Base-by-base conservation (phyloP, 2,329 filamentous ascomycete genomes). In the Aschersonia sp. region DNA sequence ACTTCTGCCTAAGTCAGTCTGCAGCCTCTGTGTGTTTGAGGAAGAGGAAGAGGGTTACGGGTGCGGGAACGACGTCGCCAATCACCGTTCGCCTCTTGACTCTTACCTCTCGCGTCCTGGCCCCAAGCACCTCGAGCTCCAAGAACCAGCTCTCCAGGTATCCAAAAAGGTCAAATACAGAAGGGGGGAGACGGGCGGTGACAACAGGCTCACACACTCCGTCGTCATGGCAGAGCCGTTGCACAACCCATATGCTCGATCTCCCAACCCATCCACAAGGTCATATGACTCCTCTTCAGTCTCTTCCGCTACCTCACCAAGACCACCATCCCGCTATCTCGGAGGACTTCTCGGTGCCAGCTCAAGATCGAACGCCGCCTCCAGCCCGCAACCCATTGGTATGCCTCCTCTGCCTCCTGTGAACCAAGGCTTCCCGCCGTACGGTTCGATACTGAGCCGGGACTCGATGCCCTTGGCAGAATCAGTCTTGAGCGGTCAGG, bases 271-370 rank as follows among this genome's bases (percentile, higher is more conserved):
- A 51, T 79, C 76, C 53, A 74, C 71, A 52, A 70, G 72, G 61
- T 79, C 76, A 54, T 81, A 78, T 70, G 76, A 79, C 63, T 80
- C 77, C 50, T 79, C 77, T 9, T 78, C 77, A 44, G 74, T 78
- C 55, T 79, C 77, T 30, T 79, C 77, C 49, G 72, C 76, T 48
- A 73, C 76, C 31, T 81, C 78, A 22, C 77, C 77, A 45, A 72
- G 71, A 54, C 69, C 71, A 48, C 66, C 72, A 48, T 64, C 70
- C 51, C 70, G 73, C 56, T 76, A 76, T 58, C 61, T 74, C 4
- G 55, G 70, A 54, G 71, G 69, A 47, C 61, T 74, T 52, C 72
- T 79, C 68, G 70, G 68, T 58, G 64, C 70, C 52, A 73, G 68
- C 54, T 65, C 70, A 49, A 70, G 74, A 56, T 62, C 71, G 47